phyloP scores from a whole-genome alignment of 495 filamentous ascomycete genomes.

The Cercophora sp. region DNA sequence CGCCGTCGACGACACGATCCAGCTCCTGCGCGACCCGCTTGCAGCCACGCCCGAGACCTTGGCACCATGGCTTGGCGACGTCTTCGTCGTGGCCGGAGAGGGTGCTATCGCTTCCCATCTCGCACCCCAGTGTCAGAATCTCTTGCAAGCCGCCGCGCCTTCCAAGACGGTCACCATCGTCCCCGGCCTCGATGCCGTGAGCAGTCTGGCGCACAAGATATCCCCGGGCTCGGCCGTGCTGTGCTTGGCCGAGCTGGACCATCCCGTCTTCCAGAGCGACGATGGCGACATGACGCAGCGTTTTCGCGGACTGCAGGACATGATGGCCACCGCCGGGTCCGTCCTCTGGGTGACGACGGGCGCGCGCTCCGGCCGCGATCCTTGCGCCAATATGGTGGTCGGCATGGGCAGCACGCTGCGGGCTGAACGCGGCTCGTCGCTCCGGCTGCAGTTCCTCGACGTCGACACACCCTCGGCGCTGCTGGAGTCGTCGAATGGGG shows the following conservation, averaged over 20 bases:
- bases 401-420: slow-evolving; percentile 16
- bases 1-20: not conserved
- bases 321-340: slow-evolving; percentile 29
- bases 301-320: slow-evolving; percentile 17
- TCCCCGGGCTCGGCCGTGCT: slow-evolving; percentile 27
- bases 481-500: too few species aligned
- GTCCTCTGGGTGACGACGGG: slow-evolving; percentile 42
- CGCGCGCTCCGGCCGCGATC: not conserved
- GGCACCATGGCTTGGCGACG: not conserved
- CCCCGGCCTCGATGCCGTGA: not conserved
- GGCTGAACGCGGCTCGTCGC: slow-evolving; percentile 22
- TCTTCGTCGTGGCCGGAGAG: slow-evolving; percentile 5
- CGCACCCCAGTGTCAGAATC: not conserved
- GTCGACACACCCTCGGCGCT: too few species aligned
- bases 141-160: not conserved
- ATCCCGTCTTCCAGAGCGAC: slow-evolving; percentile 28
- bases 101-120: not conserved
- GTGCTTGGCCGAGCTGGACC: slow-evolving; percentile 35
- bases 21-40: not conserved
- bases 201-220: not conserved
- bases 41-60: not conserved
- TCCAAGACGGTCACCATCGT: not conserved
- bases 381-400: slow-evolving; percentile 17
- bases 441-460: slow-evolving; percentile 31
- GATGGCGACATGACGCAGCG: slow-evolving; percentile 7